Conservation (phyloP, 352 stramenopile genomes). For the Globisporangium rhizosaccharum region DNA sequence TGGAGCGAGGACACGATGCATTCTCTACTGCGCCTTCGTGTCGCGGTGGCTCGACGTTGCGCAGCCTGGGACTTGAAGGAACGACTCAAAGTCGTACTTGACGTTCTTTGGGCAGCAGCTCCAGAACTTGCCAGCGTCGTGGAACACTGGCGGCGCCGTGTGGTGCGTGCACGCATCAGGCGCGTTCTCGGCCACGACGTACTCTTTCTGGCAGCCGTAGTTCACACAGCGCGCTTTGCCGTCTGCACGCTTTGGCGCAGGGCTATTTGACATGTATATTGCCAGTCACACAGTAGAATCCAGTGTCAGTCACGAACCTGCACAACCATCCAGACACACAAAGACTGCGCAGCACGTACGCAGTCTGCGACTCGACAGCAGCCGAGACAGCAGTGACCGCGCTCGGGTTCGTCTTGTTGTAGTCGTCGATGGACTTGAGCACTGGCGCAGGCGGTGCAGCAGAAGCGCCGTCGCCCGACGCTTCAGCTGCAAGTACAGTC, state of each 20-base stretch:
- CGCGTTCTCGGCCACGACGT: conserved; percentile 85
- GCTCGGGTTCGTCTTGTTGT: conserved; percentile 88
- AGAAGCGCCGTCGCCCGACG: conserved; percentile 17
- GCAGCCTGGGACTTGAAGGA: conserved; percentile 87
- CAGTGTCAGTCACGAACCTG: neutral
- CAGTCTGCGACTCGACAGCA: conserved; percentile 48
- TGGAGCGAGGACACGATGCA: neutral
- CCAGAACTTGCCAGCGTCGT: conserved; percentile 93
- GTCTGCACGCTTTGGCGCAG: conserved; percentile 56
- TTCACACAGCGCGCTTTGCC: conserved; percentile 89
- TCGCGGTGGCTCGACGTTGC: conserved; percentile 79
- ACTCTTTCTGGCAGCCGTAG: conserved; percentile 91
- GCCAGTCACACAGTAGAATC: neutral
- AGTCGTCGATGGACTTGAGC: conserved; percentile 92
- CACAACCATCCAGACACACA: neutral
- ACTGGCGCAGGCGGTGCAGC: conserved; percentile 25
- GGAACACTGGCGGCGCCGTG: conserved; percentile 86
- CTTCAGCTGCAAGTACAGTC: conserved; percentile 67
- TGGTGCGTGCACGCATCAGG: conserved; percentile 79
- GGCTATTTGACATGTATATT: conserved; percentile 8
- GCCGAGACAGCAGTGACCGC: conserved; percentile 81
- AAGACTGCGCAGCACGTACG: conserved; percentile 17
- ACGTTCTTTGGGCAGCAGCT: conserved; percentile 89
- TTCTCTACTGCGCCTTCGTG: conserved; percentile 26
- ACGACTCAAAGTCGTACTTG: conserved; percentile 95